Evolutionary conservation across 306 rosid species (phyloP).

Genomic region (barrel medic (Medicago truncatula)): DNA sequence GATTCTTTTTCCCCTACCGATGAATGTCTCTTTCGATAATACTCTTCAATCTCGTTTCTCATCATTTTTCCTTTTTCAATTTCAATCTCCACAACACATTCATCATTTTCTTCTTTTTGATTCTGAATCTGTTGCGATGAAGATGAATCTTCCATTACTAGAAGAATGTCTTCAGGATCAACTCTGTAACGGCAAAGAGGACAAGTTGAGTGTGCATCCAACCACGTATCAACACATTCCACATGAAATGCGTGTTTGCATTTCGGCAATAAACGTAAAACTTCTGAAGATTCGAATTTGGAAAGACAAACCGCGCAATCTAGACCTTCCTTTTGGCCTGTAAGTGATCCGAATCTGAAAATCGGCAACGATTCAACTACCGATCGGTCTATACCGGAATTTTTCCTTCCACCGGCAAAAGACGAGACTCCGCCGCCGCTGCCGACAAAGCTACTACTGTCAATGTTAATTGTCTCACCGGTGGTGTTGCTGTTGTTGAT

Average conservation of each 20-base stretch:
- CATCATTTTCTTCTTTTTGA: background rate
- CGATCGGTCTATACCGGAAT: constrained; percentile 81
- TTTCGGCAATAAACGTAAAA: constrained; percentile 81
- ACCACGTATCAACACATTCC: constrained; percentile 98
- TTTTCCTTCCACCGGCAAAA: constrained; percentile 46
- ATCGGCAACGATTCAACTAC: constrained; percentile 79
- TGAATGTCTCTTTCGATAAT: constrained; percentile 64
- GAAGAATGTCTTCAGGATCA: constrained; percentile 85
- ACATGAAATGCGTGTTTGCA: constrained; percentile 95
- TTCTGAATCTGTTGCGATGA: background rate
- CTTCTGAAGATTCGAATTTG: constrained; percentile 65
- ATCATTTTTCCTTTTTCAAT: constrained; percentile 40
- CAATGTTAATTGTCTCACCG: background rate
- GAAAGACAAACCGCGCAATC: constrained; percentile 87
- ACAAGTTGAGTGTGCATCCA: constrained; percentile 96
- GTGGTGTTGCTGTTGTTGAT: constrained; percentile 37
- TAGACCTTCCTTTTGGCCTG: constrained; percentile 66
- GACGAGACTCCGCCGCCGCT: background rate
- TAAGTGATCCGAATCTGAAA: constrained; percentile 72
- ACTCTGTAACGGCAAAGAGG: constrained; percentile 88
- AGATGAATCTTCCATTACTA: constrained; percentile 44
- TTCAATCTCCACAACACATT: background rate
- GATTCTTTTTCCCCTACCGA: constrained; percentile 63
- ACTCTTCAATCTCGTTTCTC: constrained; percentile 20
- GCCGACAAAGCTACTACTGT: background rate